phyloP scores from a whole-genome alignment of 1,284 basidiomycete species.

The Ustilago shanxiensis region DNA sequence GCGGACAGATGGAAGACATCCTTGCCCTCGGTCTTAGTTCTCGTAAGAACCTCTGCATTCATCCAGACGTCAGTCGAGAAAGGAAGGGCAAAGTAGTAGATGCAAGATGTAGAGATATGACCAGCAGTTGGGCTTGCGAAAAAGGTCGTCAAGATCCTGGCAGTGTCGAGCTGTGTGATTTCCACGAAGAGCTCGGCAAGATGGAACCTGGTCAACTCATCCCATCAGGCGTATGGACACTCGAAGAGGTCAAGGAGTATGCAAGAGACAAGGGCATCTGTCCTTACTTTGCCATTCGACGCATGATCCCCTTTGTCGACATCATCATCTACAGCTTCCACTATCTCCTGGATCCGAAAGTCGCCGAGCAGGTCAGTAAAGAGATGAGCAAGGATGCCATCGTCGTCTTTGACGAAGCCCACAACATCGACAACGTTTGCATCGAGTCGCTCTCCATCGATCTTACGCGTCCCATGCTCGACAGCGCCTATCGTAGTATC shows the following conservation, averaged over 20 bases:
- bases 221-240: slow-evolving; percentile 89
- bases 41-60: slow-evolving; percentile 95
- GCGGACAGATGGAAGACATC: slow-evolving; percentile 74
- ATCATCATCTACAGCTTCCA: slow-evolving; percentile 99
- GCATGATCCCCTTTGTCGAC: slow-evolving; percentile 98
- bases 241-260: slow-evolving; percentile 92
- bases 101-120: slow-evolving; percentile 94
- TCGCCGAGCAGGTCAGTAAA: slow-evolving; percentile 98
- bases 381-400: slow-evolving; percentile 98
- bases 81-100: slow-evolving; percentile 98
- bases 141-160: slow-evolving; percentile 89
- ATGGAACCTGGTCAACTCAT: slow-evolving; percentile 87
- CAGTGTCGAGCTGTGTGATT: slow-evolving; percentile 91
- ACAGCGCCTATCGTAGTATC: slow-evolving; percentile 91
- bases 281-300: slow-evolving; percentile 94
- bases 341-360: slow-evolving; percentile 97
- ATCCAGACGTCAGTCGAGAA: slow-evolving; percentile 94
- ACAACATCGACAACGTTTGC: slow-evolving; percentile 99
- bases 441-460: slow-evolving; percentile 99
- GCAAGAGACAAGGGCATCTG: slow-evolving; percentile 88
- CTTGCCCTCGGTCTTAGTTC: slow-evolving; percentile 92
- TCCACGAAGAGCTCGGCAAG: slow-evolving; percentile 89
- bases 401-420: slow-evolving; percentile 99
- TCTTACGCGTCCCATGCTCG: slow-evolving; percentile 97
- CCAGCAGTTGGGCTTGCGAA: slow-evolving; percentile 85